Evolutionary conservation across 2,329 filamentous ascomycete species (phyloP).

Genomic region (Pyrenophora seminiperda): DNA sequence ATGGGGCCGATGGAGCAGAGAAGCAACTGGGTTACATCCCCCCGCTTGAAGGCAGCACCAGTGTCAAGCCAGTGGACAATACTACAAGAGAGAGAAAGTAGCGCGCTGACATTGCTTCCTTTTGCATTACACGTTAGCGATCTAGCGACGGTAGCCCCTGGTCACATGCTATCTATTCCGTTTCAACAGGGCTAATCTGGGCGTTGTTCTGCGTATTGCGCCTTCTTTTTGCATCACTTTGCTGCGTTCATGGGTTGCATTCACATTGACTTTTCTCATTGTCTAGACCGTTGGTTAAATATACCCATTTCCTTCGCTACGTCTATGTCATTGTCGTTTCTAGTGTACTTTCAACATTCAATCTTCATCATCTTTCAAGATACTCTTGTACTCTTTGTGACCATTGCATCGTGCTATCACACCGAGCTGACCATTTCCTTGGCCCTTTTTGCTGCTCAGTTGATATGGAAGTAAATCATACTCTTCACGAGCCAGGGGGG

Average conservation of each 20-base stretch:
- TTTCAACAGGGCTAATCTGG: constrained; percentile 4
- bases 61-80: constrained; percentile 24
- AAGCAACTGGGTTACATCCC: constrained; percentile 38
- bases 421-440: no score
- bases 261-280: constrained; percentile 4
- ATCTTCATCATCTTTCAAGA: background rate
- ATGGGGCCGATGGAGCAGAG: constrained; percentile 18
- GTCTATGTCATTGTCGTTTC: constrained; percentile 5
- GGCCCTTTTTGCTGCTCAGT: background rate
- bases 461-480: no score
- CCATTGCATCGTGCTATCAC: no score
- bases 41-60: constrained; percentile 39
- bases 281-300: constrained; percentile 22
- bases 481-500: no score
- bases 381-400: no score
- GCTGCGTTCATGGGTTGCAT: constrained; percentile 2
- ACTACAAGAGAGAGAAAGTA: constrained; percentile 29
- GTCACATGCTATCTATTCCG: constrained; percentile 2
- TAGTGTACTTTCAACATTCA: constrained; percentile 1
- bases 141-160: background rate
- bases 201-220: constrained; percentile 2
- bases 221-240: background rate
- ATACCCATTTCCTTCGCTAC: constrained; percentile 29
- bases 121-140: background rate
- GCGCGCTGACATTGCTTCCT: background rate